These are phyloP conservation scores for Brasenia schreberi DNA, from an alignment of 164 flowering plant genomes.

Conservation along the genomic window DNA sequence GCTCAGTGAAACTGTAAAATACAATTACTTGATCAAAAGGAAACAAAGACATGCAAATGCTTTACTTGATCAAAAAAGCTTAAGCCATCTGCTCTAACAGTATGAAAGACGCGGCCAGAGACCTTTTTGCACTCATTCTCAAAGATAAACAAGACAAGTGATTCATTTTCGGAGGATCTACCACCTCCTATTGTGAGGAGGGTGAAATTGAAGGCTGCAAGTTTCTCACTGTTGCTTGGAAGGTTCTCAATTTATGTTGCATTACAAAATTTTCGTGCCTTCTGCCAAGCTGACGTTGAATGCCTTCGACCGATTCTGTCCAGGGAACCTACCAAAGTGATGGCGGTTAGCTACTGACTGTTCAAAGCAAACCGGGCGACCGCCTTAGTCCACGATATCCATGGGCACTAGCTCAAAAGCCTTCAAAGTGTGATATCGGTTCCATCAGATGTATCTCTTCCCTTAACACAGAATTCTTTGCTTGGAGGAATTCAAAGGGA, in stretches of 20 bases:
- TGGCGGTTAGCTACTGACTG: slow-evolving; percentile 7
- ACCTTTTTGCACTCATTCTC: slow-evolving; percentile 8
- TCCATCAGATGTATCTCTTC: slow-evolving; percentile 52
- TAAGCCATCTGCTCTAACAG: slow-evolving; percentile 4
- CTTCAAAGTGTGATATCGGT: not conserved
- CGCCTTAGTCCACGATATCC: not conserved
- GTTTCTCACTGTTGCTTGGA: not conserved
- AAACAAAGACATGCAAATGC: not conserved
- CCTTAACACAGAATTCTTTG: slow-evolving; percentile 28
- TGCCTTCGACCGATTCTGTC: slow-evolving; percentile 4
- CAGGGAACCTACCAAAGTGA: slow-evolving; percentile 7
- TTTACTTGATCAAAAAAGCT: slow-evolving; percentile 12
- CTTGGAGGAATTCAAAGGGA: slow-evolving; percentile 6
- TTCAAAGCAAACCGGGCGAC: slow-evolving; percentile 8
- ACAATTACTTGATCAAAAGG: not conserved
- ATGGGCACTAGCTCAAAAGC: not conserved
- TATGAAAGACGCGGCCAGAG: slow-evolving; percentile 4
- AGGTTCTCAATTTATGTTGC: not conserved
- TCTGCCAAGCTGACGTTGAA: slow-evolving; percentile 9
- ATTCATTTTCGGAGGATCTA: slow-evolving; percentile 7
- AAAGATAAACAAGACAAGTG: slow-evolving; percentile 7
- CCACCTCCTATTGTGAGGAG: slow-evolving; percentile 7
- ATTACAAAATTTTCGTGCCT: slow-evolving; percentile 8
- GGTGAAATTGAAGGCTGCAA: not conserved
- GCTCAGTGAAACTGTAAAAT: not conserved